These are phyloP conservation scores for Passiflora organensis DNA, from an alignment of 345 rosid genomes.

Conservation along the genomic window DNA sequence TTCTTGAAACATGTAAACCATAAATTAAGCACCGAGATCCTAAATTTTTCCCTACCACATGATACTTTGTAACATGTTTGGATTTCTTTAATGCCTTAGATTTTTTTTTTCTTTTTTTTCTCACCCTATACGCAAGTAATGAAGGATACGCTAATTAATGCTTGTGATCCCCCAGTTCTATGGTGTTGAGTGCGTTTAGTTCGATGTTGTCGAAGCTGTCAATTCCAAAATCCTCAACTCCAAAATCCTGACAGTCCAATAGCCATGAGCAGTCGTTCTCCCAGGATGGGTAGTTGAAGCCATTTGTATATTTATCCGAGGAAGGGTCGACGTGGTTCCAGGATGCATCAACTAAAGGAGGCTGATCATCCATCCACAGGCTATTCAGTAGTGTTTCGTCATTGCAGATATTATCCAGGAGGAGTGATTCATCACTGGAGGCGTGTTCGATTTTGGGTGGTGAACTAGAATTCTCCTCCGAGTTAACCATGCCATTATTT, in stretches of 20 bases:
- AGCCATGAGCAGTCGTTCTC: conserved; percentile 58
- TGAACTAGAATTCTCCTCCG: conserved; percentile 41
- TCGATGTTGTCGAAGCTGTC: conserved; percentile 37
- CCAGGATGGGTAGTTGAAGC: conserved; percentile 29
- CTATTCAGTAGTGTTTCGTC: conserved; percentile 53
- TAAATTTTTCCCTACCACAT: conserved; percentile 5
- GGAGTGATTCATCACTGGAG: conserved; percentile 16
- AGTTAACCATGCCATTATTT: conserved; percentile 11
- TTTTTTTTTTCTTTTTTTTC: neutral
- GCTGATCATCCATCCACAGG: conserved; percentile 67
- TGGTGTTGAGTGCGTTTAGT: conserved; percentile 18
- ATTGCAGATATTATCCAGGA: conserved; percentile 40
- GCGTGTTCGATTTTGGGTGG: too few relatives aligned
- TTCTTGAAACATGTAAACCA: neutral
- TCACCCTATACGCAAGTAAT: too few relatives aligned
- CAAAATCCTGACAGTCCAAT: conserved; percentile 76
- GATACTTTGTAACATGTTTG: conserved; percentile 19
- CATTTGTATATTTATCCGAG: neutral
- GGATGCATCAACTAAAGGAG: conserved; percentile 36
- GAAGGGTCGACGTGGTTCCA: too few relatives aligned
- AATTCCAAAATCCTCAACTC: conserved; percentile 76
- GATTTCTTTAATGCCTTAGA: neutral
- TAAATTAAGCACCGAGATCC: conserved; percentile 14
- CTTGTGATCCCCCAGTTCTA: conserved; percentile 35
- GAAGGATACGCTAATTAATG: conserved; percentile 3